Percentiles rank a stretch among this genome's conserved stretches.
Evolutionary conservation across 2,329 filamentous ascomycete species (phyloP).

Genomic region (Trichoderma guizhouense): DNA sequence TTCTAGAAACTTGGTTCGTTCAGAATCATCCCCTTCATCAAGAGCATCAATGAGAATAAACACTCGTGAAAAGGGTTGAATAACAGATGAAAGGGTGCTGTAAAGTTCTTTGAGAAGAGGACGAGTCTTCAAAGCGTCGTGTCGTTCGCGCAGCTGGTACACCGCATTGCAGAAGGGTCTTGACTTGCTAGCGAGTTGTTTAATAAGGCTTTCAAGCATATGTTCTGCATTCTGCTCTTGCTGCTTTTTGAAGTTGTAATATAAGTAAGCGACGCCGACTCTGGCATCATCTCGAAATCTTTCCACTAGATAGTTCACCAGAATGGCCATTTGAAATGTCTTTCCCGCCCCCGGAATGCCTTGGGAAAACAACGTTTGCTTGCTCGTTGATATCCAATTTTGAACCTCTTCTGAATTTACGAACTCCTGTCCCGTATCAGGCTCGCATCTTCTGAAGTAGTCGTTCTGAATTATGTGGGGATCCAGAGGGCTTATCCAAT

Average conservation of each 20-base stretch:
- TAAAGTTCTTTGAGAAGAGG: background rate
- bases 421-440: background rate
- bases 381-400: background rate
- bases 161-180: background rate
- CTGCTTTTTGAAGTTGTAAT: background rate
- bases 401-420: background rate
- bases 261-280: background rate
- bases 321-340: background rate
- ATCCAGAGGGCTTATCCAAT: background rate
- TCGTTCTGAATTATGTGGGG: background rate
- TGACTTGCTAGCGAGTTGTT: background rate
- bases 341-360: background rate
- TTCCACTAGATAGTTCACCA: background rate
- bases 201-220: background rate
- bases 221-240: background rate
- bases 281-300: background rate
- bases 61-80: background rate
- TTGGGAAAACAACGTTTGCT: background rate
- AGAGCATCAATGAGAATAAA: conserved; percentile 8
- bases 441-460: background rate
- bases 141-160: background rate
- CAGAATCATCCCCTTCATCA: background rate
- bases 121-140: background rate
- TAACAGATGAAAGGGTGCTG: background rate
- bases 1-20: background rate